Conservation (phyloP, 768 basidiomycete genomes). For the Mycena haematopus region DNA sequence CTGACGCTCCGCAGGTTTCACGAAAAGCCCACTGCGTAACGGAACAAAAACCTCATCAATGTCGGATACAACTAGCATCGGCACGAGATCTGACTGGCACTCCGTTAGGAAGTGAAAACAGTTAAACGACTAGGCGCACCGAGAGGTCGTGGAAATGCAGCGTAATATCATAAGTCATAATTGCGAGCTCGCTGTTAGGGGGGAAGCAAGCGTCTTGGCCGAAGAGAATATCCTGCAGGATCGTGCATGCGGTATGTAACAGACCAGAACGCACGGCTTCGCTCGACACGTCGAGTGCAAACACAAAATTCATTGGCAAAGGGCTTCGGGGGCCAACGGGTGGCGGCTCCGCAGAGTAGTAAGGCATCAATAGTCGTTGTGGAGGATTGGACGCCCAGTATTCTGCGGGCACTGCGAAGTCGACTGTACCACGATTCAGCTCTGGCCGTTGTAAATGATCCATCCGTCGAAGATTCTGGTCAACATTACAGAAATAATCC, state of each 20-base stretch:
- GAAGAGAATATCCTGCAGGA: conserved; percentile 69
- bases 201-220: conserved; percentile 65
- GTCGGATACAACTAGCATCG: conserved; percentile 85
- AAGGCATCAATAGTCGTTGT: conserved; percentile 57
- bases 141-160: conserved; percentile 91
- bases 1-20: conserved; percentile 71
- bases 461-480: conserved; percentile 75
- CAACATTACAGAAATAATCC: conserved; percentile 86
- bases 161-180: conserved; percentile 81
- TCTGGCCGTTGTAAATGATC: conserved; percentile 87
- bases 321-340: conserved; percentile 58
- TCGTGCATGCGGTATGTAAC: conserved; percentile 66
- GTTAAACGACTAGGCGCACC: conserved; percentile 53
- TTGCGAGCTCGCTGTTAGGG: conserved; percentile 62
- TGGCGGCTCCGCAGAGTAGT: conserved; percentile 57
- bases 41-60: conserved; percentile 94
- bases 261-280: conserved; percentile 75
- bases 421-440: conserved; percentile 88
- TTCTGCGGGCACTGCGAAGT: conserved; percentile 80
- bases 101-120: conserved; percentile 26
- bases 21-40: conserved; percentile 73
- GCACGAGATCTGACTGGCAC: conserved; percentile 53
- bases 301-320: conserved; percentile 76
- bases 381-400: conserved; percentile 87
- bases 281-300: conserved; percentile 84